Base-by-base conservation (phyloP, 495 filamentous ascomycete species). In the Pseudevernia furfuracea region DNA sequence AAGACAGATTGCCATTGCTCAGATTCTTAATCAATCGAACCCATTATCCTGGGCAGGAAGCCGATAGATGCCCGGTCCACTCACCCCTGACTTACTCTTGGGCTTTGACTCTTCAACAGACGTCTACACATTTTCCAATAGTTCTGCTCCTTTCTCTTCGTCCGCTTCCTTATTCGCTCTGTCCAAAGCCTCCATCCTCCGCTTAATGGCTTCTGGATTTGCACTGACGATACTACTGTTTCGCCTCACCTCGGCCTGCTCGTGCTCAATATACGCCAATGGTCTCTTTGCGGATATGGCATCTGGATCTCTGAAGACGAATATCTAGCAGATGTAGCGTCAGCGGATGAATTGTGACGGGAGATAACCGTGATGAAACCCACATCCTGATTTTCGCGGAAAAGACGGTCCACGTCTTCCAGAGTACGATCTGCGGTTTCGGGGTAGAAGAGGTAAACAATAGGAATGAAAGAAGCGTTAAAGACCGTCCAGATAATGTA, bases 401-500 rank as follows among this genome's bases (percentile, higher is more conserved):
- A 83, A 57, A 80, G 75, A 37, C 73, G 73, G 48, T 82, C 81
- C 46, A 82, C 73, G 58, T 82, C 80, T 67, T 83, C 81, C 6
- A 83, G 74, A 8, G 73, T 75, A 25, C 80, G 78, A 6, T 74
- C 76, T 21, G 78, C 75, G 12, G 87, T 88, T 72, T 89, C 87
- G 9, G 85, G 86, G 71, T 83, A 88, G 73, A 81, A 80, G 69
- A 88, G 81, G 71, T 83, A 89, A 11, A 87, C 80, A 68, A 87
- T 79, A 1, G 84, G 84, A 7, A 88, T 80, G 75, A 89, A 85
- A 38, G 74, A 70, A 34, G 74, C 73, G 69, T 87, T 84, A 70
- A 85, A 81, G 17, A 84, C 76, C 44, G 82, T 81, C 72, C 83
- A 89, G 64, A 87, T 84, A 64, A 89, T 80, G 70, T 85, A 89